A percentile compares a stretch with the other conserved stretches of the same genome.
Conservation (phyloP, 371 early-diverging fungal genomes). For the Syncephalis fuscata region DNA sequence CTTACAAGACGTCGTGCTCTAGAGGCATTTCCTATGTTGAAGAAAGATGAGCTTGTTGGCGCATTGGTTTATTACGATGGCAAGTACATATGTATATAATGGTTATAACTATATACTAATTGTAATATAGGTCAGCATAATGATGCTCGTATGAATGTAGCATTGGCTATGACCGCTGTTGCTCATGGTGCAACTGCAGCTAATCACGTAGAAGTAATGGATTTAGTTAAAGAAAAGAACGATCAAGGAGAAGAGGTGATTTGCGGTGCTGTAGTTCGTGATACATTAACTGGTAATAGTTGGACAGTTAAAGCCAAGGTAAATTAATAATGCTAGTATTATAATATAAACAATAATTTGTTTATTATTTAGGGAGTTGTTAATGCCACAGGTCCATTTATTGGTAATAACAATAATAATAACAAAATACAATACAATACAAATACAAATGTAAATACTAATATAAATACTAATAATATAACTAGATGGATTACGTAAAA, state of each 20-base stretch:
- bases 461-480: background rate
- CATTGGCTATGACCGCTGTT: constrained; percentile 87
- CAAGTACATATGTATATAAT: constrained; percentile 5
- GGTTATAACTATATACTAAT: background rate
- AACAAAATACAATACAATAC: background rate
- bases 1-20: constrained; percentile 72
- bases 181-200: constrained; percentile 87
- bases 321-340: background rate
- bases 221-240: constrained; percentile 58
- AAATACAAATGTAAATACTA: background rate
- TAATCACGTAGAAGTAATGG: constrained; percentile 89
- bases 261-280: constrained; percentile 69
- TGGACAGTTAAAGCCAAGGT: constrained; percentile 77
- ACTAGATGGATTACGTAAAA: constrained; percentile 64
- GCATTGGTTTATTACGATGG: constrained; percentile 98
- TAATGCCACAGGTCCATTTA: constrained; percentile 74
- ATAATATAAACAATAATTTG: no score
- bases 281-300: constrained; percentile 77
- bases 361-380: constrained; percentile 71
- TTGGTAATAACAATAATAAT: constrained; percentile 22
- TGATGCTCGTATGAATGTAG: constrained; percentile 96
- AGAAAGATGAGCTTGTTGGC: constrained; percentile 78
- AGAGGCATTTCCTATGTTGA: constrained; percentile 92
- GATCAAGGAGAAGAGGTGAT: constrained; percentile 24
- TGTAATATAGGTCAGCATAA: constrained; percentile 69